Evolutionary conservation across 1,284 basidiomycete species (phyloP), one percentile per base, ranked within the genome.

Genomic region (Flammula alnicola): DNA sequence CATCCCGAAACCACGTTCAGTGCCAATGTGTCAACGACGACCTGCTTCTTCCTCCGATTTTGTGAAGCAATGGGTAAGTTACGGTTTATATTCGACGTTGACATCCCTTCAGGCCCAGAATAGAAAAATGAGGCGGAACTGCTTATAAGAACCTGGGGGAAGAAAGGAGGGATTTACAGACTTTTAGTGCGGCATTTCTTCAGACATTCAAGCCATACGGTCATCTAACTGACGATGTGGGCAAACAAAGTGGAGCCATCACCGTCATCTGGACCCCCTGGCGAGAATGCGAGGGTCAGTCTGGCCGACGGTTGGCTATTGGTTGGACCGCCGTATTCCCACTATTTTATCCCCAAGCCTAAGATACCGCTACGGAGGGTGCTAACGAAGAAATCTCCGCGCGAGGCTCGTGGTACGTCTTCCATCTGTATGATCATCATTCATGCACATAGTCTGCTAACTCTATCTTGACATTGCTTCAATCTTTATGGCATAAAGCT

Each of bases 281-380:
- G 4, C 5, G 29, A 9, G 29, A 25, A 37, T 30, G 17, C 35
- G 14, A 40, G 10, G 14, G 29, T 22, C 33, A 19, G 10, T 6
- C 16, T 26, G n/a, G 27, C 29, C 20, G 31, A 39, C 37, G 35
- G 33, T 9, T 16, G 49, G 37, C n/a, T 44, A 7, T 27, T 38
- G 14, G 20, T 31, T 12, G 20, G 19, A 22, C 45, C 42, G 8
- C 43, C 46, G 33, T 44, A 50, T 35, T 50, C 41, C 32, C 45
- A 50, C 46, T 50, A 47, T 26, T 44, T 42, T 26, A 32, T 37
- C 12, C 48, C 44, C 16, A 42, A 31, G 16, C 38, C 46, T 9
- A 38, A 26, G 39, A 38, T 35, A n/a, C 29, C n/a, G 32, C 39
- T 23, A 22, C 22, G 23, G 5, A 23, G 27, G 20, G 17, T n/a